Base-by-base conservation (phyloP, 2,329 filamentous ascomycete species). In the Paraconiothyrium brasiliense region DNA sequence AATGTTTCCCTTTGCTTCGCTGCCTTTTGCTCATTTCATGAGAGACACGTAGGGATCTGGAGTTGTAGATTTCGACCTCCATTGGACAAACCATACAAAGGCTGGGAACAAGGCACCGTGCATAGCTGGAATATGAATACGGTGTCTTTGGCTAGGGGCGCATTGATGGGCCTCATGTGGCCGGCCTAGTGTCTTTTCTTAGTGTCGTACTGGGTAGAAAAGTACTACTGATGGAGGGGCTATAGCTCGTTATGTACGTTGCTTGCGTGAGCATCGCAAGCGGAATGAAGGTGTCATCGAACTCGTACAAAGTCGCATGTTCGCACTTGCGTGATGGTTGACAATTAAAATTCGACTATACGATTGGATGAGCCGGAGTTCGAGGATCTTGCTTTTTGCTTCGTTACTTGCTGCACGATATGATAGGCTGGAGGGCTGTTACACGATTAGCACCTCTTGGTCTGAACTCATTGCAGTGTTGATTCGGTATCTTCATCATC, bases 61-160 rank as follows among this genome's bases (percentile, higher is more conserved):
- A 46, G 6, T 46, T 22, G 43, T 72, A 67, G 68, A 71, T 50
- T 66, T 68, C 55, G 61, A 66, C 69, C 69, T 67, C 59, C 64
- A 68, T 47, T 56, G 58, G 60, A 20, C 52, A 57, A 58, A 13
- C 46, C 43, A 57, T 51, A 55, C 44, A 51, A n/a, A 34, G 24
- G 46, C 34, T 46, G 30, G 46, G 37, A 46, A 55, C 24, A 57
- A 49, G 54, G 30, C 71, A 73, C 71, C 71, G 68, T 66, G 68
- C 61, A 68, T 70, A 68, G 67, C 66, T 61, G 66, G 67, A 54
- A 48, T 68, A 70, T 76, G 71, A 66, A 66, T 64, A 62, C 65
- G 70, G 69, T 71, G 70, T 70, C 64, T 59, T 54, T 63, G 48
- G n/a, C 13, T 55, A 30, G 50, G 34, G 49, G 59, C 55, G 55